Evolutionary conservation across 78 protist genomes (phyloP).

Genomic region (Neovahlkampfia damariscottae): DNA sequence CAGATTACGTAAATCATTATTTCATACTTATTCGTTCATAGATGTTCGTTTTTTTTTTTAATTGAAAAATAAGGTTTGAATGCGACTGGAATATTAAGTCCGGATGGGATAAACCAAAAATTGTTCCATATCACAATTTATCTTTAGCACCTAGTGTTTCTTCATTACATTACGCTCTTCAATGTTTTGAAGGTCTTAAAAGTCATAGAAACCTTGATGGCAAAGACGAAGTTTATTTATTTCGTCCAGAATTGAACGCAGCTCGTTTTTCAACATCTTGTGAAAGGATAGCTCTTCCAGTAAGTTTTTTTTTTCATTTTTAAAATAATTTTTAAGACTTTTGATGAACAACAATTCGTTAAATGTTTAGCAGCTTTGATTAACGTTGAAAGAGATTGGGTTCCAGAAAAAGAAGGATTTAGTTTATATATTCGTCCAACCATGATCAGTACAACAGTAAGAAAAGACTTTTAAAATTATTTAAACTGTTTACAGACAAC

Average conservation of each 20-base stretch:
- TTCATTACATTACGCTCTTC: conserved; percentile 82
- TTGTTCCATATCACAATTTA: conserved; percentile 67
- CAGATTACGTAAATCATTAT: no score
- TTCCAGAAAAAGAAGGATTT: conserved; percentile 81
- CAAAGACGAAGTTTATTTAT: conserved; percentile 33
- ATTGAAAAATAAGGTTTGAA: no score
- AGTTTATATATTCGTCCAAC: conserved; percentile 96
- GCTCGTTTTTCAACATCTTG: conserved; percentile 58
- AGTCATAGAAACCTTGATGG: conserved; percentile 67
- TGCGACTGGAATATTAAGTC: conserved; percentile 47
- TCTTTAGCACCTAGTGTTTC: conserved; percentile 66
- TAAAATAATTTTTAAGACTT: conserved; percentile 13
- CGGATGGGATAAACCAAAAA: conserved; percentile 77
- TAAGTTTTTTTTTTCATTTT: no score
- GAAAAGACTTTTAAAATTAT: conserved; percentile 32
- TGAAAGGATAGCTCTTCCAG: conserved; percentile 76
- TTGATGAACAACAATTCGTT: conserved; percentile 48
- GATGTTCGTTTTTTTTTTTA: no score
- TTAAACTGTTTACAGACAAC: no score
- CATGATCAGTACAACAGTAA: conserved; percentile 71
- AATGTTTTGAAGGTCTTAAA: conserved; percentile 96
- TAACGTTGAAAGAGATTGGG: conserved; percentile 70
- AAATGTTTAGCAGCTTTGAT: conserved; percentile 70
- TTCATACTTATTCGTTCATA: no score
- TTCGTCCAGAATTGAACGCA: conserved; percentile 89